Base-by-base conservation (phyloP, 768 basidiomycete genomes). In the Inosperma sp. region DNA sequence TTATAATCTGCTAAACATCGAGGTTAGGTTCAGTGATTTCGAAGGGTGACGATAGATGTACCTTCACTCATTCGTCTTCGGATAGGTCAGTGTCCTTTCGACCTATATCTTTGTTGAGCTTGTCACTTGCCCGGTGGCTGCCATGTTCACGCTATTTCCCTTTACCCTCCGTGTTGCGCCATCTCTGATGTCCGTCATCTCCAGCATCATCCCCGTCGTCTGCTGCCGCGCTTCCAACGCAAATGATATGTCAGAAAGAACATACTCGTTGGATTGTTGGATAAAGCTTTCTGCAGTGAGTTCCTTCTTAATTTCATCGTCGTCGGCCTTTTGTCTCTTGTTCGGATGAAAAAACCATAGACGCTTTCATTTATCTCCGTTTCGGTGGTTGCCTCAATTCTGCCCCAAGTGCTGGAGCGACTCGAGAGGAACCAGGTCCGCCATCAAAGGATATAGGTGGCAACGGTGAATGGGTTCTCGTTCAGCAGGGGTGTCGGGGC, bases 201-300 rank as follows among this genome's bases (percentile, higher is more conserved):
- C 39, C 22, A 35, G 34, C 34, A 19, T 29, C 19, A 31, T 29
- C 31, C 16, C 22, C 13, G 25, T 26, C 4, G n/a, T 40, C 49
- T 19, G 34, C 19, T 7, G 13, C 29, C 27, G 37, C 12, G 17
- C 5, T 2, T 34, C 49, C 23, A 14, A 43, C 30, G 31, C 33
- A 44, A 39, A 23, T n/a, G n/a, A 44, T 6, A 31, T 0, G 29
- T 3, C 22, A 44, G 12, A 21, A 14, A 0, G 17, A 40, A 23
- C 41, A 2, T 5, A 48, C 30, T 36, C 26, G 31, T 48, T 34
- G 29, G 33, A 34, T 51, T 34, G 31, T 48, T 34, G 29, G 33
- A 34, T 51, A 5, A 51, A 19, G 17, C 27, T 31, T n/a, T 31
- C 14, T 33, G 42, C 29, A 31, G 27, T 51, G 7, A 17, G 27